A percentile compares a stretch with the other conserved stretches of the same genome.
These are phyloP conservation scores for Haplosporangium sp. DNA, from an alignment of 371 early-diverging fungal genomes.

Conservation along the genomic window DNA sequence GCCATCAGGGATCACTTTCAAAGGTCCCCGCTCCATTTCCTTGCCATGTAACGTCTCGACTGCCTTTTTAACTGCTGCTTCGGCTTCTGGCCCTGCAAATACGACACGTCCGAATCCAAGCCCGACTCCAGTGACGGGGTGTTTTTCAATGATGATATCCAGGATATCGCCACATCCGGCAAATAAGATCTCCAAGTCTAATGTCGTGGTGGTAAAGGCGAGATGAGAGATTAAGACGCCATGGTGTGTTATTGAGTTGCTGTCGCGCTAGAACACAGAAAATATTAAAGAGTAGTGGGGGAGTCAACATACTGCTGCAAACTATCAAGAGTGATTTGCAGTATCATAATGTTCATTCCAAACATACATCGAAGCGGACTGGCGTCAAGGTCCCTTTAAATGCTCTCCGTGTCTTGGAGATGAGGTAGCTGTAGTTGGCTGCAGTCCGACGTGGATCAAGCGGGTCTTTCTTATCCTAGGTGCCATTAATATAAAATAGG, in stretches of 20 bases:
- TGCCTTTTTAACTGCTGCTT: constrained; percentile 66
- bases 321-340: background rate
- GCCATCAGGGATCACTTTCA: constrained; percentile 74
- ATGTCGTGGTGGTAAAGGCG: constrained; percentile 34
- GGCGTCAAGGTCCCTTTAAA: constrained; percentile 46
- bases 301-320: background rate
- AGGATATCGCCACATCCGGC: constrained; percentile 67
- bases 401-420: constrained; percentile 44
- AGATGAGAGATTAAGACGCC: constrained; percentile 49
- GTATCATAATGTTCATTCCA: background rate
- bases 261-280: constrained; percentile 30
- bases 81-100: constrained; percentile 57
- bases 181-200: constrained; percentile 58
- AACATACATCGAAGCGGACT: constrained; percentile 44
- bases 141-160: constrained; percentile 62
- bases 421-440: constrained; percentile 51
- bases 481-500: background rate
- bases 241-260: constrained; percentile 43
- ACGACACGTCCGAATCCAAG: constrained; percentile 66
- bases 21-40: constrained; percentile 63
- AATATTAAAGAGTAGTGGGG: background rate
- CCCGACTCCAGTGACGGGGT: constrained; percentile 64
- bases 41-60: constrained; percentile 59
- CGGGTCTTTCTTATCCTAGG: constrained; percentile 43
- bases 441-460: constrained; percentile 49